Conservation (phyloP, 2,329 filamentous ascomycete species). For the Monilinia polystroma region DNA sequence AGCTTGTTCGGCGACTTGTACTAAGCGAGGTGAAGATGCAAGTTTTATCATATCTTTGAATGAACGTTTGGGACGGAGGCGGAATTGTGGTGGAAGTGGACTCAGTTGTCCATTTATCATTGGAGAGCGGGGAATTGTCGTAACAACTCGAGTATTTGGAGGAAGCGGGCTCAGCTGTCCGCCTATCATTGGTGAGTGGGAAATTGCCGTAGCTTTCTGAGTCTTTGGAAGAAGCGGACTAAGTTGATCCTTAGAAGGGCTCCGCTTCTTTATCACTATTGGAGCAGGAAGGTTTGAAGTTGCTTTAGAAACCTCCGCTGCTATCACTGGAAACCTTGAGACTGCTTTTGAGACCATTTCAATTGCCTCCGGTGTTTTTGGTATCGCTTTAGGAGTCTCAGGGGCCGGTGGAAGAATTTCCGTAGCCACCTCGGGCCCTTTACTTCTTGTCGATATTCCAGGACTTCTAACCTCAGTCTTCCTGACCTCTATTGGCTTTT, state of each 20-base stretch:
- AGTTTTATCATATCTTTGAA: conserved; percentile 17
- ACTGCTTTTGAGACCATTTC: neutral
- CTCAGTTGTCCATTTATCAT: conserved; percentile 7
- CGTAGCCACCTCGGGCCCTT: neutral
- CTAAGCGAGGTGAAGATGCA: conserved; percentile 7
- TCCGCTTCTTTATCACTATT: neutral
- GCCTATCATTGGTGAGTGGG: conserved; percentile 4
- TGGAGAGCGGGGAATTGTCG: conserved; percentile 1
- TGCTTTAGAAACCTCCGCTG: neutral
- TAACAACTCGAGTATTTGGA: neutral
- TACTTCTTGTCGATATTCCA: neutral
- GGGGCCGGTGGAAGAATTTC: neutral
- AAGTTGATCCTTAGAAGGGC: neutral
- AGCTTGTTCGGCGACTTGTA: conserved; percentile 20
- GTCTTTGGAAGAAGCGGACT: neutral
- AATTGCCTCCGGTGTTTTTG: neutral
- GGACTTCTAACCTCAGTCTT: neutral
- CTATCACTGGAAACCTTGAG: neutral
- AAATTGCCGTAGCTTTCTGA: neutral
- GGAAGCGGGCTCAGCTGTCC: neutral
- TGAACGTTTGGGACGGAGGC: conserved; percentile 15
- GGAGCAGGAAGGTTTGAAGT: neutral
- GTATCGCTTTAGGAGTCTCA: neutral
- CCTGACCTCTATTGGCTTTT: neutral
- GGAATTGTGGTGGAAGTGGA: conserved; percentile 11